Evolutionary conservation across 495 filamentous ascomycete genomes (phyloP), one percentile per base, ranked within the genome.

Genomic region (Cercophora newfieldiana): DNA sequence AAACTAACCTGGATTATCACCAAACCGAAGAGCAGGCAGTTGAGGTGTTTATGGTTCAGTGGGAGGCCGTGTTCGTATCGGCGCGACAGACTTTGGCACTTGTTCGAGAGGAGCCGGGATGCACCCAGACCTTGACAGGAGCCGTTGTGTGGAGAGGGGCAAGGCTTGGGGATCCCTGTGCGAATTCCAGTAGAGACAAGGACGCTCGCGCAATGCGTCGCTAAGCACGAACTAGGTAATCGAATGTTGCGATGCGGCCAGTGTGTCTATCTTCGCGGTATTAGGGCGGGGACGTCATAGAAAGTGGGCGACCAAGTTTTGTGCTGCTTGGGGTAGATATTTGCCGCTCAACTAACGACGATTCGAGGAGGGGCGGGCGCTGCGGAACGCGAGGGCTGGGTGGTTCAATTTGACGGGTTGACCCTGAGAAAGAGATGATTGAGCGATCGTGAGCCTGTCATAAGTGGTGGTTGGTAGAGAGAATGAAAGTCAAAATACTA

Each of bases 281-380:
- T 26, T 21, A 33, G n/a, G 21, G 37, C 53, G 24, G 53, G 53
- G 50, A 57, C 62, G 50, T 64, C 62, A 64, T 64, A 51, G 53
- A 56, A 22, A 30, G 53, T 51, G 51, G 62, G 21, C 53, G 62
- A 47, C 25, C 47, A 58, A 31, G 31, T 57, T 57, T 51, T 56
- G 28, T 56, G 51, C 51, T 19, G 37, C 22, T 4, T 26, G n/a
- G 47, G 21, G 8, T 22, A 6, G 49, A 19, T 49, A 61, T 50
- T 48, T 33, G 48, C 49, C 30, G 62, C 62, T 57, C 28, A 25
- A 28, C n/a, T n/a, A 57, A 30, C 24, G 30, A 19, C 21, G 31
- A n/a, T 37, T 28, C 24, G 8, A 58, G 54, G 50, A 53, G 25
- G 19, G 50, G 21, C 50, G 50, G 6, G 8, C n/a, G 50, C 50